phyloP scores from a whole-genome alignment of 106 monocot genomes.

The Vanilla planifolia region DNA sequence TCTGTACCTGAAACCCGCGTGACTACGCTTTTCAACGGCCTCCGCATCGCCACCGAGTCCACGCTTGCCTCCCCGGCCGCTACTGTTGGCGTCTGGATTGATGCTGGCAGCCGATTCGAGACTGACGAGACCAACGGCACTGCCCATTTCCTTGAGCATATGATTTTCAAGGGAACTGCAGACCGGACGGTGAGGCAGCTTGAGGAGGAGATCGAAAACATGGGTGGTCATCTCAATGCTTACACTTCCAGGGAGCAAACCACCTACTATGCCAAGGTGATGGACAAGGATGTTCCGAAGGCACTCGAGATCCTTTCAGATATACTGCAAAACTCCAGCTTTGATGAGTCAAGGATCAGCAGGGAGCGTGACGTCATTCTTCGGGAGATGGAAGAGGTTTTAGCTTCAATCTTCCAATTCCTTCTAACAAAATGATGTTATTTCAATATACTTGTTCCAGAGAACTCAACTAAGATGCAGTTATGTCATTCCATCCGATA shows the following conservation, averaged over 20 bases:
- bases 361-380: slow-evolving; percentile 85
- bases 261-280: slow-evolving; percentile 79
- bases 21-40: slow-evolving; percentile 74
- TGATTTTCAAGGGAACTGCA: slow-evolving; percentile 89
- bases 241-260: slow-evolving; percentile 95
- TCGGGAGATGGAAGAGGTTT: slow-evolving; percentile 91
- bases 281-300: slow-evolving; percentile 57
- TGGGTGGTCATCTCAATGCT: slow-evolving; percentile 89
- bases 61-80: slow-evolving; percentile 54
- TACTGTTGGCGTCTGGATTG: slow-evolving; percentile 96
- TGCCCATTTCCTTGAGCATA: slow-evolving; percentile 89
- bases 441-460: no score
- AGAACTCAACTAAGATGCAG: no score
- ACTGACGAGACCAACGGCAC: slow-evolving; percentile 83
- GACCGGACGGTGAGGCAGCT: slow-evolving; percentile 47
- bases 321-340: slow-evolving; percentile 71
- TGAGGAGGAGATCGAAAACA: slow-evolving; percentile 95
- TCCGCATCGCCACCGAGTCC: slow-evolving; percentile 85
- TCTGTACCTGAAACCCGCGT: slow-evolving; percentile 74
- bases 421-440: no score
- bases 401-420: no score
- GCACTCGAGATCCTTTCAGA: slow-evolving; percentile 72
- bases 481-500: no score
- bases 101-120: slow-evolving; percentile 86
- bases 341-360: slow-evolving; percentile 50